A percentile compares a stretch with the other conserved stretches of the same genome.
Conservation (phyloP, 1,284 basidiomycete species). For the Erythrobasidium hasegawianum region DNA sequence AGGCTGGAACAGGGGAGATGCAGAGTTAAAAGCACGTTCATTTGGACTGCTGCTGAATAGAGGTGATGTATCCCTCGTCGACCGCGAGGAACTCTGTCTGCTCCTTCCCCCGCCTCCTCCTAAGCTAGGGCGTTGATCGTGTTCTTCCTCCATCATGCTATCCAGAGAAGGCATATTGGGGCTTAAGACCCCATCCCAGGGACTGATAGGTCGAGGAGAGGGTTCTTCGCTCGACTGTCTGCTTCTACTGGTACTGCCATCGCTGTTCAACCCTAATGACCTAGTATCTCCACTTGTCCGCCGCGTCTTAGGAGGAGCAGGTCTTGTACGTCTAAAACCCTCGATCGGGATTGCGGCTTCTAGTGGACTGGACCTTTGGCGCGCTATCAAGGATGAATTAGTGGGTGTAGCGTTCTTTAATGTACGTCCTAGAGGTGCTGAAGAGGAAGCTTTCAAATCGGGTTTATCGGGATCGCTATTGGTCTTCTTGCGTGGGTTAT, state of each 20-base stretch:
- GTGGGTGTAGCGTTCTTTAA: no score
- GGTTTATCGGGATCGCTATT: slow-evolving; percentile 6
- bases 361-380: slow-evolving; percentile 27
- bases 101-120: background rate
- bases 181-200: slow-evolving; percentile 11
- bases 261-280: slow-evolving; percentile 5
- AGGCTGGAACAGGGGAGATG: slow-evolving; percentile 21
- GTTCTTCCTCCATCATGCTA: slow-evolving; percentile 22
- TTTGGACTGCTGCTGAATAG: slow-evolving; percentile 10
- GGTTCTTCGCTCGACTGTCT: slow-evolving; percentile 21
- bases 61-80: slow-evolving; percentile 14
- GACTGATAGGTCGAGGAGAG: slow-evolving; percentile 16
- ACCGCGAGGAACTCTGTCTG: background rate
- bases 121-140: background rate
- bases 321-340: slow-evolving; percentile 16
- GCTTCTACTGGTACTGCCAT: slow-evolving; percentile 12
- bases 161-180: slow-evolving; percentile 18
- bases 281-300: slow-evolving; percentile 5
- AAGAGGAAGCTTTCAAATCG: background rate
- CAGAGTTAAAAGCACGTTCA: background rate
- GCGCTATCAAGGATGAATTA: background rate
- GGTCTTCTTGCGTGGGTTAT: slow-evolving; percentile 8
- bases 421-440: no score
- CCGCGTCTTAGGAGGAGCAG: slow-evolving; percentile 30
- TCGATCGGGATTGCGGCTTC: background rate